Evolutionary conservation across 2,329 filamentous ascomycete species (phyloP), one percentile per base, ranked within the genome.

Genomic region (Camillea tinctor): DNA sequence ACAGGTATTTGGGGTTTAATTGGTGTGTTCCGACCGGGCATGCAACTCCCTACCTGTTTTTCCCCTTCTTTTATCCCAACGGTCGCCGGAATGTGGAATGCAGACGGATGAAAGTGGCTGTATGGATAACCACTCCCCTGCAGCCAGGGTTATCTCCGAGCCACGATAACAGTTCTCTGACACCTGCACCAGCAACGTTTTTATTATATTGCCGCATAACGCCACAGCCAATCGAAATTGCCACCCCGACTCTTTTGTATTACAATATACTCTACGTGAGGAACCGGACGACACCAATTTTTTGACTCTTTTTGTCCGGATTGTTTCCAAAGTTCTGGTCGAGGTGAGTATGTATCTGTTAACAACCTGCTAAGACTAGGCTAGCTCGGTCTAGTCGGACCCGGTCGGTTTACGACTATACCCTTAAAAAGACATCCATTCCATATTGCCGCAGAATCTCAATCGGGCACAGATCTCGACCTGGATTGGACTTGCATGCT

Each of bases 91-190:
- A 64, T 63, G 60, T 64, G 55, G 55, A 58, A 62, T 66, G 60
- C 48, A 52, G 50, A 60, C 48, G 54, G 57, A 64, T 65, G 65
- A 64, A 69, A 67, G 65, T 65, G 61, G 65, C 52, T 65, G 51
- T 49, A 59, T 50, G 51, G 58, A 62, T 56, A 48, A 54, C 52
- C 61, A 50, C 54, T 40, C 49, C 20, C 52, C 22, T 48, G 23
- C 30, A 54, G 50, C n/a, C 40, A 8, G 36, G 13, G 21, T 57
- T 26, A 60, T 61, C 59, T 62, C 65, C 58, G 53, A 59, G 64
- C 64, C 64, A 50, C 51, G 55, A 60, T 50, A 57, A 55, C 20
- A 58, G 52, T 58, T 55, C 51, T 52, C 54, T 60, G 59, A 60
- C 50, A 44, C n/a, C 13, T 44, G 3, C 15, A 44, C 36, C 36